Evolutionary conservation across 2,329 filamentous ascomycete genomes (phyloP), one percentile per base, ranked within the genome.

Genomic region (Cladosporium halotolerans): DNA sequence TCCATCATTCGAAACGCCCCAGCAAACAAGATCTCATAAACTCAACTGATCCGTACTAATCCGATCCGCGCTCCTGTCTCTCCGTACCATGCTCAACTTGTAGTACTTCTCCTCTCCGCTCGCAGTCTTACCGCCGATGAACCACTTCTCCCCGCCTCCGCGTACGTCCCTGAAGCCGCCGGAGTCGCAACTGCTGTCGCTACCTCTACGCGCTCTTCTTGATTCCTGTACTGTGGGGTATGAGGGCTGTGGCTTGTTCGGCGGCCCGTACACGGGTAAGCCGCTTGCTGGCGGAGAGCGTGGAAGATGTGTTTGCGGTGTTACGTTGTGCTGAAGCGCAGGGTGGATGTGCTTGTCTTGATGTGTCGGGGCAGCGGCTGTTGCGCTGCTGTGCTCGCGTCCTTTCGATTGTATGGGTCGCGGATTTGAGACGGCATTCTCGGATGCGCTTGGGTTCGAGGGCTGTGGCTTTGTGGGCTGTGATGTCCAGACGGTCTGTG

Each of bases 21-120:
- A 28, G 14, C 28, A 31, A 28, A 13, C 36, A 13, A 39, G 3
- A 9, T 62, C 70, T 82, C 74, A 90, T 71, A 91, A 75, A 65
- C 86, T 90, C 68, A 91, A 69, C 52, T 85, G 79, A 71, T 91
- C 87, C 54, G 89, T 70, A 62, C 86, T 90, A 62, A 90, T 69
- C 40, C 86, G 78, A 66, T 90, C 87, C 52, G 85, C 83, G 68
- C 87, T 91, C 64, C 82, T 76, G 54, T 88, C 82, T 52, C 86
- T 74, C 66, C 83, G 80, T 45, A 91, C 82, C 59, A 91, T 86
- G 41, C 86, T 86, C 42, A 91, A 73, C 72, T 89, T 89, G 70
- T 90, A 91, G 72, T 89, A 90, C 63, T 81, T 81, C 67, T 91
- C 87, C 64, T 91, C 87, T n/a, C 87, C 87, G 1, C 73, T 78